phyloP scores from a whole-genome alignment of 768 basidiomycete genomes.

The Lyophyllum decastes region DNA sequence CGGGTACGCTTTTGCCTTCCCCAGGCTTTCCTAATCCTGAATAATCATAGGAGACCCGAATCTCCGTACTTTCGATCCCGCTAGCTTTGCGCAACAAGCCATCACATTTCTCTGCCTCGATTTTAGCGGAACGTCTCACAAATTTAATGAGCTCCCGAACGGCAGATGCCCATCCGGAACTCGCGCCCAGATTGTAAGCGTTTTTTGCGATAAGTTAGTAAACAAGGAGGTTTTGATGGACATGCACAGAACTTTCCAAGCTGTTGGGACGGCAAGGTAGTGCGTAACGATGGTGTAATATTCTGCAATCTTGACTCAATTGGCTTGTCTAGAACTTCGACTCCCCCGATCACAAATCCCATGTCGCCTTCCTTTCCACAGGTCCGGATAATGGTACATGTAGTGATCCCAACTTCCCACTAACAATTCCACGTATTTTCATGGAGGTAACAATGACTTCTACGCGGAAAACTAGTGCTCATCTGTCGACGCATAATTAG shows the following conservation, averaged over 20 bases:
- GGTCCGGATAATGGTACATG: constrained; percentile 44
- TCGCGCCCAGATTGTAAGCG: constrained; percentile 35
- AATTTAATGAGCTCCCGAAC: constrained; percentile 30
- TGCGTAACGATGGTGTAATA: neutral
- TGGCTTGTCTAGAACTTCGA: constrained; percentile 33
- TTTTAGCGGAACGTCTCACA: constrained; percentile 31
- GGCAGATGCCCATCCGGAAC: constrained; percentile 35
- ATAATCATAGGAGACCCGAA: constrained; percentile 28
- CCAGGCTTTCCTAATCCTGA: neutral
- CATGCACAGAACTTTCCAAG: constrained; percentile 27
- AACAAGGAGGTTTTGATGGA: neutral
- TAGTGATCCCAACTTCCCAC: constrained; percentile 33
- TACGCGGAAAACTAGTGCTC: no score
- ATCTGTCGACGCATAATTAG: constrained; percentile 8
- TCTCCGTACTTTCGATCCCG: constrained; percentile 31
- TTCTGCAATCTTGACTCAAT: constrained; percentile 12
- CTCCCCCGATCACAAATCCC: constrained; percentile 39
- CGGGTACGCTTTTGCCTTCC: constrained; percentile 23
- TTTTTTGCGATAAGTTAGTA: neutral
- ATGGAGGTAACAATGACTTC: constrained; percentile 30
- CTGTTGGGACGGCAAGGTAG: constrained; percentile 38
- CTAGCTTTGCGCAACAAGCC: constrained; percentile 36
- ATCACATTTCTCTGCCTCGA: constrained; percentile 42
- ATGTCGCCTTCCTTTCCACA: constrained; percentile 39
- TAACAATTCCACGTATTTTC: constrained; percentile 43